phyloP scores from a whole-genome alignment of 2,329 filamentous ascomycete species.

The Fusarium sp. region DNA sequence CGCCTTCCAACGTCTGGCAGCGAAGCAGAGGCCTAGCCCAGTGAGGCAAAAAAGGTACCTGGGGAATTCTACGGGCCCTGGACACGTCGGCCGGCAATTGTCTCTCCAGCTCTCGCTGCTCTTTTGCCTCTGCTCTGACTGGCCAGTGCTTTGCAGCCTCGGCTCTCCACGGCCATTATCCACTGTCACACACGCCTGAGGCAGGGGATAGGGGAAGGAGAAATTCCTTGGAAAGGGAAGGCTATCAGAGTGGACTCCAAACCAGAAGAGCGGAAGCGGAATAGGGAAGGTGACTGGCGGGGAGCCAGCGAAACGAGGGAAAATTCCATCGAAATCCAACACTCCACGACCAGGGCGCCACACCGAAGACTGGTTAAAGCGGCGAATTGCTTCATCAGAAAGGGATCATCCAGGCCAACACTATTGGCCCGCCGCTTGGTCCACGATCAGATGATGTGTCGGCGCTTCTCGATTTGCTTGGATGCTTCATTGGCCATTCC shows the following conservation, averaged over 20 bases:
- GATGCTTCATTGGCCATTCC: background rate
- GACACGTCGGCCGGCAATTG: constrained; percentile 8
- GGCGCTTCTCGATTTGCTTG: constrained; percentile 1
- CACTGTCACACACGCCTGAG: constrained; percentile 1
- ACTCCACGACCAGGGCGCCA: constrained; percentile 12
- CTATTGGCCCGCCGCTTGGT: background rate
- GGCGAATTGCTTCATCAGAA: constrained; percentile 4
- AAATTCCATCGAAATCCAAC: constrained; percentile 13
- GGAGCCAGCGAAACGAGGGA: constrained; percentile 10
- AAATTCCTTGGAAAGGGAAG: background rate
- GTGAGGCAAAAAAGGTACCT: constrained; percentile 4
- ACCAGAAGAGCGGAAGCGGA: background rate
- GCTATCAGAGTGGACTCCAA: background rate
- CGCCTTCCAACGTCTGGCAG: constrained; percentile 1
- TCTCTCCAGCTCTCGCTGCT: background rate
- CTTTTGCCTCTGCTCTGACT: constrained; percentile 4
- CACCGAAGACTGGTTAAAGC: constrained; percentile 20
- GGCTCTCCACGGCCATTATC: background rate
- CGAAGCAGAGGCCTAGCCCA: constrained; percentile 6
- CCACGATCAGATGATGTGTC: background rate
- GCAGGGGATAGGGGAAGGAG: constrained; percentile 7
- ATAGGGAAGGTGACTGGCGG: constrained; percentile 5
- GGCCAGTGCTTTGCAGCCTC: constrained; percentile 1
- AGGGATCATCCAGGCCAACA: background rate
- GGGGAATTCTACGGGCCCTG: constrained; percentile 1